phyloP scores from a whole-genome alignment of 345 rosid genomes.

The Euphorbia peplus region DNA sequence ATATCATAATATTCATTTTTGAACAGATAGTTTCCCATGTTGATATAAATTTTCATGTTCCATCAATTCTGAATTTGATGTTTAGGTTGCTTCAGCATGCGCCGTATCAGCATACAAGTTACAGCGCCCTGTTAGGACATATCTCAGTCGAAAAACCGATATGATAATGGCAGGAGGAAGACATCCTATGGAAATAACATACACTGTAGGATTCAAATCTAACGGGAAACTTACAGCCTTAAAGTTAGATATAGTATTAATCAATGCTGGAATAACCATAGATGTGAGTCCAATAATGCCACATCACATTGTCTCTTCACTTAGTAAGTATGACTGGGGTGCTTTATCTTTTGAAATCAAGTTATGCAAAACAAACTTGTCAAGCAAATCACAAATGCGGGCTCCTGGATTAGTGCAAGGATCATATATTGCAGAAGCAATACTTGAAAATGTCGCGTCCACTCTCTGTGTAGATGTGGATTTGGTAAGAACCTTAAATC shows the following conservation, averaged over 20 bases:
- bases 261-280: slow-evolving; percentile 55
- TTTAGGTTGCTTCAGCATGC: slow-evolving; percentile 79
- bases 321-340: slow-evolving; percentile 84
- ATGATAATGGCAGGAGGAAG: slow-evolving; percentile 95
- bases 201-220: slow-evolving; percentile 78
- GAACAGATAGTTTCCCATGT: no score
- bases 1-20: no score
- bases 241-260: slow-evolving; percentile 46
- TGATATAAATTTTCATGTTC: no score
- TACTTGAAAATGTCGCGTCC: slow-evolving; percentile 78
- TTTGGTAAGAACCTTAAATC: slow-evolving; percentile 56
- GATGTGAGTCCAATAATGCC: slow-evolving; percentile 72
- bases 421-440: slow-evolving; percentile 70
- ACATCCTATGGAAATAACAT: slow-evolving; percentile 87
- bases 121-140: slow-evolving; percentile 61
- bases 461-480: slow-evolving; percentile 68
- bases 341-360: slow-evolving; percentile 73
- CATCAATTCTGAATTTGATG: no score
- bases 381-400: slow-evolving; percentile 72
- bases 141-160: slow-evolving; percentile 71
- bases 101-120: slow-evolving; percentile 73
- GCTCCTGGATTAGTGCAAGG: slow-evolving; percentile 91
- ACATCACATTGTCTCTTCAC: slow-evolving; percentile 26
- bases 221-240: slow-evolving; percentile 80
- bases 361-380: slow-evolving; percentile 77